Conservation (phyloP, 345 rosid genomes). For the Toxicodendron radicans region DNA sequence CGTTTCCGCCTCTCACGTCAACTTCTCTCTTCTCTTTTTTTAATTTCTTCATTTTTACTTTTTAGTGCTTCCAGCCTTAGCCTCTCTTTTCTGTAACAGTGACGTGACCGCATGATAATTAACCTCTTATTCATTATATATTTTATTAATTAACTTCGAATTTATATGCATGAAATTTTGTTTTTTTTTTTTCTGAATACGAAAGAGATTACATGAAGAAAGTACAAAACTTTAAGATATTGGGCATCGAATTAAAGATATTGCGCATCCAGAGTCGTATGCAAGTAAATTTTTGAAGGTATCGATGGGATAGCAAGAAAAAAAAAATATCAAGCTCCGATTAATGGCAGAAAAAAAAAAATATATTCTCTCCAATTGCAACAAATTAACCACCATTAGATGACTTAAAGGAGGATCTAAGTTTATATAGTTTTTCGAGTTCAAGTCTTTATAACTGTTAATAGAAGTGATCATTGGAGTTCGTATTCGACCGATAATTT, state of each 20-base stretch:
- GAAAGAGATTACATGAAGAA: too few relatives aligned
- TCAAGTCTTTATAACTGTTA: too few relatives aligned
- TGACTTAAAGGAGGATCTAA: too few relatives aligned
- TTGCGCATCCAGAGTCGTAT: constrained; percentile 5
- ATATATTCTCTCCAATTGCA: neutral
- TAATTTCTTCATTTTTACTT: too few relatives aligned
- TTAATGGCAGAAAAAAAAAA: neutral
- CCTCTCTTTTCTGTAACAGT: neutral
- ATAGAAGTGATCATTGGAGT: too few relatives aligned
- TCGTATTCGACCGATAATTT: neutral
- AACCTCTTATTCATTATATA: too few relatives aligned
- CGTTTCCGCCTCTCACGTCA: constrained; percentile 66
- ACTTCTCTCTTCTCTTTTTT: constrained; percentile 31
- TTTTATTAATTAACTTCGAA: too few relatives aligned
- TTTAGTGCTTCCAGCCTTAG: neutral
- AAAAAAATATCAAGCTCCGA: neutral
- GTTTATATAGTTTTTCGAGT: too few relatives aligned
- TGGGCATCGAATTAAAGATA: neutral
- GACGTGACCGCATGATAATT: neutral
- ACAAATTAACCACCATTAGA: too few relatives aligned
- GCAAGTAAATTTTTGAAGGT: neutral
- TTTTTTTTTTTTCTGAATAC: too few relatives aligned
- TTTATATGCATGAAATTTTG: neutral
- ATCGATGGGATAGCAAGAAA: neutral
- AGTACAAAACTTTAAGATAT: neutral